A percentile compares a stretch with the other conserved stretches of the same genome.
phyloP scores from a whole-genome alignment of 2,329 filamentous ascomycete species.

The Colletotrichum orbiculare region DNA sequence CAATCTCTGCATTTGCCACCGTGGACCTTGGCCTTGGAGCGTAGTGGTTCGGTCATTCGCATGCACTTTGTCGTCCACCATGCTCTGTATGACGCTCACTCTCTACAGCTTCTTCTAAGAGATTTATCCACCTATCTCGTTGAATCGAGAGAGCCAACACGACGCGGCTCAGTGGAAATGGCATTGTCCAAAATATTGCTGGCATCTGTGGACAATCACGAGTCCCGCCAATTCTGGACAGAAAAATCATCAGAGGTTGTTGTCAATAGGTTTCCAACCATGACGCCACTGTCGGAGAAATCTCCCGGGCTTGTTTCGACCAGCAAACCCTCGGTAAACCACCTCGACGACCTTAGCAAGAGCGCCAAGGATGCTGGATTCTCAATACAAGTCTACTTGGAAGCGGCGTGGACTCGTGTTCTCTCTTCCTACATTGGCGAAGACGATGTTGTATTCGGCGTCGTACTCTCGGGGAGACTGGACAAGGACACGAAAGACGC shows the following conservation, averaged over 20 bases:
- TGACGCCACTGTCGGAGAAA: slow-evolving; percentile 71
- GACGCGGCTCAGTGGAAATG: slow-evolving; percentile 42
- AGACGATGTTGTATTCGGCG: slow-evolving; percentile 77
- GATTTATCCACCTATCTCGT: slow-evolving; percentile 59
- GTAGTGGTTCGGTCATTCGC: slow-evolving; percentile 36
- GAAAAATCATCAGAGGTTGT: slow-evolving; percentile 61
- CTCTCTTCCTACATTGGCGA: slow-evolving; percentile 84
- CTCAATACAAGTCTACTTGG: slow-evolving; percentile 80
- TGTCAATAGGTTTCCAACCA: slow-evolving; percentile 78
- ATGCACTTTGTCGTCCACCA: slow-evolving; percentile 75
- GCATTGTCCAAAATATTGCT: slow-evolving; percentile 56
- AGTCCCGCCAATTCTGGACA: slow-evolving; percentile 71
- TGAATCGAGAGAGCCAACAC: slow-evolving; percentile 26
- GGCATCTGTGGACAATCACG: slow-evolving; percentile 42
- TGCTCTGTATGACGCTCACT: slow-evolving; percentile 86
- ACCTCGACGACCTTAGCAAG: slow-evolving; percentile 61
- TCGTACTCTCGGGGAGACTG: slow-evolving; percentile 81
- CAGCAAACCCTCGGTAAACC: slow-evolving; percentile 37
- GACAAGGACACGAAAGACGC: slow-evolving; percentile 67
- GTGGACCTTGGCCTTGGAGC: slow-evolving; percentile 70
- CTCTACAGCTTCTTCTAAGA: slow-evolving; percentile 72
- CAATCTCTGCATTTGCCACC: slow-evolving; percentile 63
- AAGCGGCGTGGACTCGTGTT: slow-evolving; percentile 82
- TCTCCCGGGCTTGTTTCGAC: not conserved
- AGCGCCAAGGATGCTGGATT: slow-evolving; percentile 68